Base-by-base conservation (phyloP, 768 basidiomycete species). In the Pleurotus sapidus region DNA sequence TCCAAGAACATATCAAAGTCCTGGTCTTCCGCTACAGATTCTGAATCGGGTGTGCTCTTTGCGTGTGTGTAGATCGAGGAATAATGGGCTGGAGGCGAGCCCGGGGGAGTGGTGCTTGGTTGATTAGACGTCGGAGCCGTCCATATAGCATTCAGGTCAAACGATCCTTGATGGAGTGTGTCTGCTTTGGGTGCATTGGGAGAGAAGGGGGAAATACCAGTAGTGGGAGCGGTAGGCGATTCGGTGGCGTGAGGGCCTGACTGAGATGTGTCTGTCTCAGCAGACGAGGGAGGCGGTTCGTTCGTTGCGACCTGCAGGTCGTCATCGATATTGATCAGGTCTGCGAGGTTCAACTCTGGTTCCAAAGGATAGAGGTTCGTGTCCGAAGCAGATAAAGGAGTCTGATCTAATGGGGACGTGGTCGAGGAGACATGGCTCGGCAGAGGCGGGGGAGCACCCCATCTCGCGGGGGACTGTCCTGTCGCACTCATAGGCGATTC, bases 1-100 rank as follows among this genome's bases (percentile, higher is more conserved):
- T 84, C 82, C 39, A 95, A 71, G 65, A 93, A 87, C 85, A 93
- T 89, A 63, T 93, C 92, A 64, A 95, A 93, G 68, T 93, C 92
- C 60, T 85, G 82, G 70, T 93, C 92, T 54, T 86, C 84, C 8
- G 86, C 79, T 59, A 78, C 82, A 34, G 30, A 49, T 62, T 63
- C 4, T 30, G 49, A 34, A 75, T 77, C 40, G 72, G 71, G 64
- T 80, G 83, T 61, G 82, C 78, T 68, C 30, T 61, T 74, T 78
- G 3, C 70, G 15, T 70, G 72, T 23, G 68, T 71, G 12, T 65
- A 63, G 23, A 65, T 65, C 6, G 67, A 57, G 11, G 64, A 62
- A 18, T 70, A 63, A 25, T 67, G 61, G 0, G 66, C 17, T 2
- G 62, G 58, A 38, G 60, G 60, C 8, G 61, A 47, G 30, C 49